Percentiles rank a stretch among this genome's conserved stretches.
Evolutionary conservation across 1,284 basidiomycete species (phyloP).

Genomic region (Moniliella sp.): DNA sequence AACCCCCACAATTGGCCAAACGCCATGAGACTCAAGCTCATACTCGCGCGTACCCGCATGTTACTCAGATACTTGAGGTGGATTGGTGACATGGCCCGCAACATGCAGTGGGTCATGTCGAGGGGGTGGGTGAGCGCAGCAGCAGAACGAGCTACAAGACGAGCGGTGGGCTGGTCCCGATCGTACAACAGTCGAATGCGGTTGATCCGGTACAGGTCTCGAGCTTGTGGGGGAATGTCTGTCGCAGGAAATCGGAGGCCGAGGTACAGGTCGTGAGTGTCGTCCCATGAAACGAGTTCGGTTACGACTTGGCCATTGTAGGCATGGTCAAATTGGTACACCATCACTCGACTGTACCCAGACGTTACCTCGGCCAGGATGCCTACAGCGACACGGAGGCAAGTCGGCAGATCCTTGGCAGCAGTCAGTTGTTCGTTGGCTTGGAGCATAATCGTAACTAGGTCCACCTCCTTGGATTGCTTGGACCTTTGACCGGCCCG

Average conservation of each 20-base stretch:
- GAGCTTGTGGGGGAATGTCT: slow-evolving; percentile 44
- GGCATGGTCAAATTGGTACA: slow-evolving; percentile 60
- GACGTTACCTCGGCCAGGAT: slow-evolving; percentile 55
- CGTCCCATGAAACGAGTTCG: slow-evolving; percentile 61
- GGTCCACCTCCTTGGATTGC: slow-evolving; percentile 8
- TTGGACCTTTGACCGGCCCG: background rate
- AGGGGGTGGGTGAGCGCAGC: slow-evolving; percentile 53
- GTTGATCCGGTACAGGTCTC: slow-evolving; percentile 44
- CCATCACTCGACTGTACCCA: slow-evolving; percentile 44
- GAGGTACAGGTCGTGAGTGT: slow-evolving; percentile 56
- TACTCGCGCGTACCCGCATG: slow-evolving; percentile 32
- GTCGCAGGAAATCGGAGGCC: slow-evolving; percentile 48
- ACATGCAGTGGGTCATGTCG: slow-evolving; percentile 67
- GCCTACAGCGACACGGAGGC: slow-evolving; percentile 57
- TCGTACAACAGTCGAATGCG: slow-evolving; percentile 66
- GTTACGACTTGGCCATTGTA: slow-evolving; percentile 52
- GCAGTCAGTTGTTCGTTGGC: slow-evolving; percentile 62
- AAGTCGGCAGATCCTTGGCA: slow-evolving; percentile 49
- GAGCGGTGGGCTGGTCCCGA: slow-evolving; percentile 52
- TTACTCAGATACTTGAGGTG: slow-evolving; percentile 48
- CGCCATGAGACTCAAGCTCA: slow-evolving; percentile 50
- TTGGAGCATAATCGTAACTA: slow-evolving; percentile 46
- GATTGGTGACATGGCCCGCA: slow-evolving; percentile 73
- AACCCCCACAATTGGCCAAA: slow-evolving; percentile 68
- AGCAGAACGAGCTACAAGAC: slow-evolving; percentile 49